Evolutionary conservation across 2,329 filamentous ascomycete species (phyloP), one percentile per base, ranked within the genome.

Genomic region (Chaetomium sp.): DNA sequence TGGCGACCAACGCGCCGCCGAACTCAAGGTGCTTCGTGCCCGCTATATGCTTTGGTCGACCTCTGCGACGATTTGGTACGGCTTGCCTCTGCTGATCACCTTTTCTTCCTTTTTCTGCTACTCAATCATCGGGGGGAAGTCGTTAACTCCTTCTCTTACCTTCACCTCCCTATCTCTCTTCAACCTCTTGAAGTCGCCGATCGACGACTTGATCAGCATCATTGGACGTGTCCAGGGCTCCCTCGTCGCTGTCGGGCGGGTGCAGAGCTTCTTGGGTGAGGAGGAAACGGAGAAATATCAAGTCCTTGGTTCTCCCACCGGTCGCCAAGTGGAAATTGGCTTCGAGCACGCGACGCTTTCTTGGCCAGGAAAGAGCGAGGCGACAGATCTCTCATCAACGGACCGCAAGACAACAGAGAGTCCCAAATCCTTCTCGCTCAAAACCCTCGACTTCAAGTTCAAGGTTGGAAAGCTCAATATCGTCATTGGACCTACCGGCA

Each of bases 171-270:
- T 97, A 50, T 96, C 92, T 0, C 84, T 97, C 62, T 97, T 97
- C 70, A 91, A 90, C 67, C 83, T 97, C 47, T 82, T 97, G 12
- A 86, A 92, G 52, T 88, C 96, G 51, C 94, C 92, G 4, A 76
- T 97, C 44, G 92, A 97, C 70, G 91, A 96, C 71, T 80, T 97
- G 54, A 92, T 92, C 50, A 91, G 97, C 70, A 97, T 97, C 91
- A 86, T 96, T 66, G 92, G 92, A 11, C 92, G 96, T 73, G 91
- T 97, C 7, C 90, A 96, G 73, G 92, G 97, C 71, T 89, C 90
- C 27, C n/a, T 97, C 36, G 53, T 55, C 50, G 53, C 92, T 0
- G 84, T 97, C 51, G 91, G 95, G 66, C 91, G 92, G 76, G 89
- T 97, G 6, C 91, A 97, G 67, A 87, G 94, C 63, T 97, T 96